A percentile compares a stretch with the other conserved stretches of the same genome.
Evolutionary conservation across 1,139 yeast species (phyloP).

Genomic region (Candida sanyaensis): DNA sequence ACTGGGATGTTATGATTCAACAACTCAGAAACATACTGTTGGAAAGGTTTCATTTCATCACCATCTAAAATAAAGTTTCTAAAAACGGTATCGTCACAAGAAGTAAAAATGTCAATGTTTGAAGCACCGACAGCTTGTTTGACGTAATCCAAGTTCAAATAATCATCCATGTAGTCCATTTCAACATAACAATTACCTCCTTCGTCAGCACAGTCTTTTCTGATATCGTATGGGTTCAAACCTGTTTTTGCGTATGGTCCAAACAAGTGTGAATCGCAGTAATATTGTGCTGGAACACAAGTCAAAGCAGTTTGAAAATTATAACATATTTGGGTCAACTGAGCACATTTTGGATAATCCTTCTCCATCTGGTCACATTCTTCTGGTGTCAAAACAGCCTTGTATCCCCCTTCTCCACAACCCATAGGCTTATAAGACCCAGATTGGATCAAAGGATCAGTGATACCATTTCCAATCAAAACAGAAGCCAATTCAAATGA

Average conservation of each 20-base stretch:
- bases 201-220: conserved; percentile 76
- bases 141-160: conserved; percentile 36
- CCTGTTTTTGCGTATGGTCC: conserved; percentile 45
- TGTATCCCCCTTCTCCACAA: conserved; percentile 80
- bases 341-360: conserved; percentile 73
- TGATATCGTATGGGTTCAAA: conserved; percentile 88
- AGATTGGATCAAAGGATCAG: conserved; percentile 72
- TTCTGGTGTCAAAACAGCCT: conserved; percentile 61
- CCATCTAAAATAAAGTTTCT: conserved; percentile 64
- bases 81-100: conserved; percentile 84
- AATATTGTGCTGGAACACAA: conserved; percentile 86
- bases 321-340: conserved; percentile 80
- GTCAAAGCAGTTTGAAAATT: conserved; percentile 73
- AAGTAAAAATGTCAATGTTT: conserved; percentile 79
- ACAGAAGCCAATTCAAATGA: conserved; percentile 69
- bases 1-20: conserved; percentile 65
- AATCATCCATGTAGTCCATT: conserved; percentile 34
- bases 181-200: conserved; percentile 63
- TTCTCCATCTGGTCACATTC: conserved; percentile 58
- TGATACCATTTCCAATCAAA: conserved; percentile 81
- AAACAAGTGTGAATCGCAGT: conserved; percentile 41
- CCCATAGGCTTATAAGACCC: conserved; percentile 79
- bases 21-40: conserved; percentile 64
- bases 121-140: conserved; percentile 80
- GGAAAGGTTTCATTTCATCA: conserved; percentile 85